Evolutionary conservation across 805 yeast genomes (phyloP), one percentile per base, ranked within the genome.

Genomic region (Ogataea haglerorum): DNA sequence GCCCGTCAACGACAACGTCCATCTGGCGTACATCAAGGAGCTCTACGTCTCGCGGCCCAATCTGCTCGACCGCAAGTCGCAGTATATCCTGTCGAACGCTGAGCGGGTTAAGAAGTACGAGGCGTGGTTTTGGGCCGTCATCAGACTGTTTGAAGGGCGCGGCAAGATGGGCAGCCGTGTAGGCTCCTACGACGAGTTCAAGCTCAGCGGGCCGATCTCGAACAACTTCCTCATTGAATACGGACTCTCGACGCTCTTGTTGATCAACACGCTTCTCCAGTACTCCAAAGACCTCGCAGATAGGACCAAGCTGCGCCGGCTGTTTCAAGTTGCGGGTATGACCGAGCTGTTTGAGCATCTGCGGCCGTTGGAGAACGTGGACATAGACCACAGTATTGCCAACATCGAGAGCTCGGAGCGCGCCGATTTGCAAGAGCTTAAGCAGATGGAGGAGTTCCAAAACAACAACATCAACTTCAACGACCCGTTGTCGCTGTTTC

Each of bases 91-190:
- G 18, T 28, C 47, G 7, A 53, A 56, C 24, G 39, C 47, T 3
- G 51, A 66, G 26, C 49, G 50, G 12, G 51, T 56, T 13, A 49
- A 50, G 30, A 51, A 56, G 33, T 60, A 58, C 34, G 68, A 64
- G 38, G 61, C 60, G 1, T 64, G 68, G 67, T 44, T 64, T 14
- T 57, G 63, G 62, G 50, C 61, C 13, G 51, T 54, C 14, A 45
- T 54, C 18, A 38, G 64, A 21, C 40, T 60, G 2, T 48, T 63
- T 21, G 54, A 58, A 36, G 96, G 96, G 2, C 74, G 90, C 51
- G 98, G 98, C 6, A 83, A 80, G 53, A 72, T 85, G 74, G 96
- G 96, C 9, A 86, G 96, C 1, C 62, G 83, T 53, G 98, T 91
- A 7, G 97, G 97, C 2, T 95, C 96, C 0, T 82, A 87, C 43